phyloP scores from a whole-genome alignment of 768 basidiomycete genomes.

The Mycena sanguinolenta region DNA sequence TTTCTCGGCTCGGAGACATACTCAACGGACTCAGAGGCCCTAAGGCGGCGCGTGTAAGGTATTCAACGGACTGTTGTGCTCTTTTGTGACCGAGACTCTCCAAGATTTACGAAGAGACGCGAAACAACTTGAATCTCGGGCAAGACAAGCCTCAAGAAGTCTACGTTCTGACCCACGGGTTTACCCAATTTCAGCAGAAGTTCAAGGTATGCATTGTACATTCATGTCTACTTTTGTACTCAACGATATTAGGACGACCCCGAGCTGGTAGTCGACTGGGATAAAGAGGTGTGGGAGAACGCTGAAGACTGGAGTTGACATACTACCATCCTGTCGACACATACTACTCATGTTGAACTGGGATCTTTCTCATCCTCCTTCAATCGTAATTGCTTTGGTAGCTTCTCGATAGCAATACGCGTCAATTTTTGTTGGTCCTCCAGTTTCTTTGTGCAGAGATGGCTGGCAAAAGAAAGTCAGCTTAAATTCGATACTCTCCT shows the following conservation, averaged over 20 bases:
- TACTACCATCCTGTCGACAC: not conserved
- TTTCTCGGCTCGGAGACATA: not conserved
- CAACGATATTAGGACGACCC: conserved; percentile 66
- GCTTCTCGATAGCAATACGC: conserved; percentile 27
- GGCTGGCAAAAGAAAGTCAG: conserved; percentile 9
- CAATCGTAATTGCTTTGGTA: conserved; percentile 34
- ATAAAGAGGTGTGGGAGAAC: conserved; percentile 69
- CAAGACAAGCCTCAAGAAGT: conserved; percentile 66
- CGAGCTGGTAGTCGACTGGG: conserved; percentile 83
- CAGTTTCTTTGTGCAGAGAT: conserved; percentile 3
- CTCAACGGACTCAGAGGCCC: conserved; percentile 68
- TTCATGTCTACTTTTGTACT: not conserved
- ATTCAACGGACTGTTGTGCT: not conserved
- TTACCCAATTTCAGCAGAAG: conserved; percentile 75
- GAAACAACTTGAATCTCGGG: conserved; percentile 59
- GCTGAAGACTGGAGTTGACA: conserved; percentile 52
- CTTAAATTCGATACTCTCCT: conserved; percentile 40
- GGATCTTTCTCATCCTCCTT: conserved; percentile 34
- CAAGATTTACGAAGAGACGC: conserved; percentile 79
- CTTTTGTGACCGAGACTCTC: conserved; percentile 1
- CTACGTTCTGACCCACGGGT: conserved; percentile 78
- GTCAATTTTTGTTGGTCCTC: conserved; percentile 29
- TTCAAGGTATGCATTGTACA: conserved; percentile 64
- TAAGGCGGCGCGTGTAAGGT: conserved; percentile 75
- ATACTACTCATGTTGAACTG: conserved; percentile 5